Base-by-base conservation (phyloP, 2,329 filamentous ascomycete species). In the Alternaria hordeiaustralica region DNA sequence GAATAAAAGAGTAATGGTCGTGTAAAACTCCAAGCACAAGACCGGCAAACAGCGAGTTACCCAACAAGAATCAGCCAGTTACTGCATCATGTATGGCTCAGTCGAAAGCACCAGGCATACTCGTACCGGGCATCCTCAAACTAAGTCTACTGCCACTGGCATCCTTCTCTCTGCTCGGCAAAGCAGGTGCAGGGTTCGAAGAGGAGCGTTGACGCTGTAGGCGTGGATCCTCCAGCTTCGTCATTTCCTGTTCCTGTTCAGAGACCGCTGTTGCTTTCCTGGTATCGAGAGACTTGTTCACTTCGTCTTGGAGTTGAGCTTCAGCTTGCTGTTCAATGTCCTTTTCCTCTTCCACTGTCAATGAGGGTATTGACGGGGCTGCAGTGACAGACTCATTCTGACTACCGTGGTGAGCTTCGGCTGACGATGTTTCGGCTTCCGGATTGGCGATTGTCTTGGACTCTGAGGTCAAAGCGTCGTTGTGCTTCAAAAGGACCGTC, bases 321-420 rank as follows among this genome's bases (percentile, higher is more conserved):
- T 79, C 72, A n/a, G 75, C 78, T 60, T 78, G 64, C n/a, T 70
- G 61, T 54, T 79, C 78, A 21, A 77, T 75, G 23, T 72, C 71
- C 65, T 76, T 72, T 66, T 80, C 78, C 20, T 80, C 75, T 1
- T 77, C 43, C 20, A 43, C 28, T 15, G 15, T 59, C 30, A 43
- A 49, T 5, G 55, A 23, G 12, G 49, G 55, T 36, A 51, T 54
- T 20, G 60, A 26, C 74, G 41, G 73, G 62, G 9, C 23, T 45
- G 26, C 47, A 18, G 55, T 21, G 44, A 25, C 55, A 21, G 21
- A 21, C 15, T 41, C 33, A n/a, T 25, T 18, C 10, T 20, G 13
- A n/a, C 21, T 10, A 41, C 26, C 18, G n/a, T 28, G 36, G n/a
- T 41, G 23, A 26, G 6, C 20, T 15, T 46, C n/a, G 51, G 33